Percentiles rank a stretch among this genome's conserved stretches.
phyloP scores from a whole-genome alignment of 768 basidiomycete genomes.

The Pleurotus cornucopiae region DNA sequence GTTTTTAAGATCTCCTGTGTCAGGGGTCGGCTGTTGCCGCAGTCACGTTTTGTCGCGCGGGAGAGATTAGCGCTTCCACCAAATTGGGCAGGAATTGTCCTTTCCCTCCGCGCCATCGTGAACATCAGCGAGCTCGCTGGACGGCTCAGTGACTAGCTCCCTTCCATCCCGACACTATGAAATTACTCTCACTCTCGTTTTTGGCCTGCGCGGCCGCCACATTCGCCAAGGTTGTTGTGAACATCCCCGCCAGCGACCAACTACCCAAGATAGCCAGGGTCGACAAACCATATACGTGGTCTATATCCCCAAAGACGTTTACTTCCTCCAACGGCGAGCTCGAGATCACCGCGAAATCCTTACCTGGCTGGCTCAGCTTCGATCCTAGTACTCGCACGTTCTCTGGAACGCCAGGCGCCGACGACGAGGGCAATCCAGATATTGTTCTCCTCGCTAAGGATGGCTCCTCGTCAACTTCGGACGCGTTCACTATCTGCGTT shows the following conservation, averaged over 20 bases:
- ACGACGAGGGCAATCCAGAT: slow-evolving; percentile 58
- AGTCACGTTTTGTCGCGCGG: too few species aligned
- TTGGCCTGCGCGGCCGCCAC: slow-evolving; percentile 33
- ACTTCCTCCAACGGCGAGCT: slow-evolving; percentile 36
- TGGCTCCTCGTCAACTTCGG: slow-evolving; percentile 43
- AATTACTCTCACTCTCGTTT: slow-evolving; percentile 53
- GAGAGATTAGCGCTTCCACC: too few species aligned
- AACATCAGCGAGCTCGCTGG: slow-evolving; percentile 48
- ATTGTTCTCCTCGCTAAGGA: slow-evolving; percentile 66
- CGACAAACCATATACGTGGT: slow-evolving; percentile 62
- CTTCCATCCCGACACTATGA: slow-evolving; percentile 57
- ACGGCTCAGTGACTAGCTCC: slow-evolving; percentile 41
- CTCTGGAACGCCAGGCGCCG: slow-evolving; percentile 57
- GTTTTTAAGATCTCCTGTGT: too few species aligned
- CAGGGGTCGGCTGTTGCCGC: too few species aligned
- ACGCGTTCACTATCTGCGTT: slow-evolving; percentile 53
- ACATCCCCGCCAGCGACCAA: slow-evolving; percentile 65
- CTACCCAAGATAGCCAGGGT: slow-evolving; percentile 76
- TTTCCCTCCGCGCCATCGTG: slow-evolving; percentile 9
- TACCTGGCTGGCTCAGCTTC: slow-evolving; percentile 80
- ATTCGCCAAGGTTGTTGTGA: slow-evolving; percentile 40
- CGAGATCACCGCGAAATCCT: slow-evolving; percentile 45
- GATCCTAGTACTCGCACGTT: slow-evolving; percentile 58
- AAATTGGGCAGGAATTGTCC: slow-evolving; percentile 1
- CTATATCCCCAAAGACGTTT: slow-evolving; percentile 67